Base-by-base conservation (phyloP, 345 rosid species). In the Erodium maritimum region DNA sequence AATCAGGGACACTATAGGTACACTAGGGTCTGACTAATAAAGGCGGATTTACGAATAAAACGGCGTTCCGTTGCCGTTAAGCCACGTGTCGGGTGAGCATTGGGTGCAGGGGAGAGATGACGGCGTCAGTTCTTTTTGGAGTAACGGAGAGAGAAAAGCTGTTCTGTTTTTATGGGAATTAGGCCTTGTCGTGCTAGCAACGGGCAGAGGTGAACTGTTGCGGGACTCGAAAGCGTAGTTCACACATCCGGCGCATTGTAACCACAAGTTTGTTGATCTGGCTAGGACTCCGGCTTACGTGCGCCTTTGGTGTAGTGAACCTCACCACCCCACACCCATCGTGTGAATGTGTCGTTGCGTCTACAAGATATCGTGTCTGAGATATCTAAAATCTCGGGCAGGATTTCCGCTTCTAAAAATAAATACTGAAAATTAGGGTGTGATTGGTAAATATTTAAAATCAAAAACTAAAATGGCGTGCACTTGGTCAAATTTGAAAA, bases 161-260 rank as follows among this genome's bases (percentile, higher is more conserved):
- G 79, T 71, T 69, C 61, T 66, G 65, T 61, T 68, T 63, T 62
- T 76, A 55, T 42, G 72, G 73, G 68, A 72, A 68, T 64, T 57
- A 60, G 68, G 68, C 48, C 60, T 73, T 79, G 81, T 71, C 79
- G 70, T 62, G 69, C 72, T 62, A 67, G 73, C 58, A 62, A 68
- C 75, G 59, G 74, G 80, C 77, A 76, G 55, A 59, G 46, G 10
- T 5, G 46, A 12, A 37, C 14, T 37, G 46, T 5, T 5, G 13
- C 11, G 46, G 46, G 46, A 29, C 8, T 3, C 5, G 34, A 8
- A 8, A 3, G 46, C 46, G 46, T 12, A 37, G 46, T 37, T 37
- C 13, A 37, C 46, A 37, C 14, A 12, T 8, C 46, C 46, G 46
- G 46, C 46, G 69, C 14, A 59, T 23, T 45, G 64, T 52, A 67